These are phyloP conservation scores for Psilocybe cyanescens DNA, from an alignment of 768 basidiomycete genomes.

Conservation along the genomic window DNA sequence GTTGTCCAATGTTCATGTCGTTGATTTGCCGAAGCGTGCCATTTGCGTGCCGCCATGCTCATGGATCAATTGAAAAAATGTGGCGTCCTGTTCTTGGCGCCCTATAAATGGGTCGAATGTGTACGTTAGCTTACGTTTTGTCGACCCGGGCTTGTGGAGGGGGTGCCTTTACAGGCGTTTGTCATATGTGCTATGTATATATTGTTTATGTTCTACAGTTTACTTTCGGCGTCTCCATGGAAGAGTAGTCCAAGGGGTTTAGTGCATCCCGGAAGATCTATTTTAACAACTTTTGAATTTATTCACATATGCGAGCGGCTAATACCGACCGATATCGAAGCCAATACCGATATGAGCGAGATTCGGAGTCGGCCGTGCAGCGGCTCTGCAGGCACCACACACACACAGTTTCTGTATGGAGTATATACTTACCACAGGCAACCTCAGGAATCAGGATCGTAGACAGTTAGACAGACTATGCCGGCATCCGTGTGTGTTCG, in stretches of 20 bases:
- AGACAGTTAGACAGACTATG: neutral
- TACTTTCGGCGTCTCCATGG: neutral
- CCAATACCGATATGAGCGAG: neutral
- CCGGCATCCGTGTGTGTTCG: neutral
- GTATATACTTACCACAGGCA: neutral
- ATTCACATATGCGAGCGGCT: neutral
- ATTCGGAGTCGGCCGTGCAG: neutral
- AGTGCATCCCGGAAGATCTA: neutral
- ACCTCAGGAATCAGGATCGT: neutral
- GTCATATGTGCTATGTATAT: no score
- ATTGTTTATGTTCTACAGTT: no score
- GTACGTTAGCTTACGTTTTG: neutral
- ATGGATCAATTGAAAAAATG: neutral
- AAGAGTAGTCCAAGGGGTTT: neutral
- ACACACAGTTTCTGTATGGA: neutral
- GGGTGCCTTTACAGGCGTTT: neutral
- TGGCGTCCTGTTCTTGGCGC: neutral
- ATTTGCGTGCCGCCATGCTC: neutral
- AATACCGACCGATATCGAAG: neutral
- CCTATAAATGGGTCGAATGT: neutral
- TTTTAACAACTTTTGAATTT: neutral
- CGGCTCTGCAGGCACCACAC: neutral
- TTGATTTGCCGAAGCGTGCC: neutral
- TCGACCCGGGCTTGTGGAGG: neutral
- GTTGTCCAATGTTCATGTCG: neutral